Base-by-base conservation (phyloP, 768 basidiomycete species). In the Leccinum rimulosum region DNA sequence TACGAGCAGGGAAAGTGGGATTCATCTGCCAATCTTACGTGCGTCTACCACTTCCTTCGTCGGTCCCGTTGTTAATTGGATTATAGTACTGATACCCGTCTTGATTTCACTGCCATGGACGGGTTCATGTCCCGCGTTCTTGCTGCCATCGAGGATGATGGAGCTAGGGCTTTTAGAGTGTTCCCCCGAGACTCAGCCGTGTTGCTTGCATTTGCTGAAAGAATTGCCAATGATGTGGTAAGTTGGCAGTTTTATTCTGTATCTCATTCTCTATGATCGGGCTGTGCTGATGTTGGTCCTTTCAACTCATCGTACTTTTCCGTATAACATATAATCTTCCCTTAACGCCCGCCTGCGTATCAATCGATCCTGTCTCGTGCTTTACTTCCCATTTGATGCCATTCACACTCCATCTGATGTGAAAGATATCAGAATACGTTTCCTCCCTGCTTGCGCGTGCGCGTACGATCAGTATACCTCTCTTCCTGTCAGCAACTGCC, bases 21-120 rank as follows among this genome's bases (percentile, higher is more conserved):
- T 61, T 83, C 95, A 0, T 70, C 89, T 55, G 86, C 88, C 60
- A 99, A 98, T 74, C 84, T 90, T 69, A 87, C 85, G 85, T 87
- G 73, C 68, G 85, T 77, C 35, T 49, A 5, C 50, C 11, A 45
- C 50, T 7, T 11, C 5, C 9, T 51, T 35, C 5, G 14, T 22
- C 36, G 11, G 27, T 51, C 17, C 38, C 30, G 55, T 7, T 47
- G 6, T 51, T 61, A 22, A 63, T 27, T 35, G 17, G 30, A 6
- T 1, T 33, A 15, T 64, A 87, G 85, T 48, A 72, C 75, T 54
- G 80, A 83, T n/a, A 76, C 79, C 35, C 75, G 77, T 43, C 81
- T 98, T 35, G 86, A 92, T 69, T 98, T 99, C 69, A 88, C 87
- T 27, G 84, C 96, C 2, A 98, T 99, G 97, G 93, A 96, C 70